Base-by-base conservation (phyloP, 2,329 filamentous ascomycete genomes). In the Aspergillus pseudonomiae region DNA sequence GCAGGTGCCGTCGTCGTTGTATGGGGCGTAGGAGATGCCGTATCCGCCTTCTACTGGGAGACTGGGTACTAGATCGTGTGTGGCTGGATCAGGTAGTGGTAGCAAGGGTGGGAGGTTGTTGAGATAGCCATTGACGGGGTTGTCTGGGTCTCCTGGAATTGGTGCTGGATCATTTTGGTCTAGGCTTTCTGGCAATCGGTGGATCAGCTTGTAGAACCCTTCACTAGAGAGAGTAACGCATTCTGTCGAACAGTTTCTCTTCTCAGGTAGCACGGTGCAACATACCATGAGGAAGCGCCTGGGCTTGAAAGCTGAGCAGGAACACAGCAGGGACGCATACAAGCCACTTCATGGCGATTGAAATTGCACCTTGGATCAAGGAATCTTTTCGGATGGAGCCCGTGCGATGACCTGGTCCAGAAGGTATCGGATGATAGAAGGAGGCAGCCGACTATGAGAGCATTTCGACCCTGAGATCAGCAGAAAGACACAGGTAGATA, bases 21-120 rank as follows among this genome's bases (percentile, higher is more conserved):
- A 89, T 16, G 86, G 85, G 34, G 84, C 83, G 75, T 89, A 89
- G 7, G 82, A 80, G 59, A 89, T 82, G 54, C 86, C 86, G 65
- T 81, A 75, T 30, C 65, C 61, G 26, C 63, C 63, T 14, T 60
- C 30, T 45, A 59, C 43, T 48, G 57, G 7, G 46, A 59, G 19
- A 36, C 32, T 14, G 36, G 55, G 54, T 24, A 45, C 45, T 1
- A 55, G 52, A 10, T 26, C 21, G 30, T 26, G 24, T 14, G 32
- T 55, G 32, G 6, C 10, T 39, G 34, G 16, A 28, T 55, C 32
- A 39, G 52, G 32, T 19, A 55, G 26, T 12, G 52, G 32, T 6
- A 39, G 16, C 32, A 55, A 55, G 3, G 52, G 52, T 26, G 52
- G 32, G 10, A 39, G 32, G 10, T 11, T 24, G 9, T 34, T 53